phyloP scores from a whole-genome alignment of 192 early-diverging fungal species.

The Hyaloraphidium curvatum region DNA sequence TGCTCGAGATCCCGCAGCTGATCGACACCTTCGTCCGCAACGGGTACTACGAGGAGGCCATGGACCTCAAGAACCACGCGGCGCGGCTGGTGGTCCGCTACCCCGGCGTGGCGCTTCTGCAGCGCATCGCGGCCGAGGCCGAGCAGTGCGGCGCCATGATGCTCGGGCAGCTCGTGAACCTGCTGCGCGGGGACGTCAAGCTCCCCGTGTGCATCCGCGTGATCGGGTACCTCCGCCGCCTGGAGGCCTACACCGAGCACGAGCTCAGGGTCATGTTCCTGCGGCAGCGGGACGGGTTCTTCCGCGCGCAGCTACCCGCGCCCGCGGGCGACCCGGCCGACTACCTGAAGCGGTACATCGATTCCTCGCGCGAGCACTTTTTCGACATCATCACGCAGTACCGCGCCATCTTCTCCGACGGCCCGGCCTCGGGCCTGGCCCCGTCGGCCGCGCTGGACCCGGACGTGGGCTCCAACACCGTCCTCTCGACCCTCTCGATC shows the following conservation, averaged over 20 bases:
- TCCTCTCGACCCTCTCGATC: slow-evolving; percentile 21
- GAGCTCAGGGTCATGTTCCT: slow-evolving; percentile 57
- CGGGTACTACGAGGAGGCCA: slow-evolving; percentile 65
- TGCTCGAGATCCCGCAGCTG: slow-evolving; percentile 59
- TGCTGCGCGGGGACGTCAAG: slow-evolving; percentile 49
- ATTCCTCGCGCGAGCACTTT: slow-evolving; percentile 55
- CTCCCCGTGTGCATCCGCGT: slow-evolving; percentile 54
- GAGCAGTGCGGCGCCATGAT: too few relatives aligned
- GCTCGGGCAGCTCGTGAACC: slow-evolving; percentile 45
- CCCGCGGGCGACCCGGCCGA: slow-evolving; percentile 31
- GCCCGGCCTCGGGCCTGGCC: background rate
- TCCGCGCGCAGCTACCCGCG: background rate
- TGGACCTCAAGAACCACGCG: slow-evolving; percentile 55
- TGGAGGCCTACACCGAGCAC: slow-evolving; percentile 47
- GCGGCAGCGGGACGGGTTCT: too few relatives aligned
- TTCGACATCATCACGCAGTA: slow-evolving; percentile 71
- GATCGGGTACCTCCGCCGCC: slow-evolving; percentile 54
- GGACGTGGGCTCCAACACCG: slow-evolving; percentile 4
- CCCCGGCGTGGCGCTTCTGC: slow-evolving; percentile 31
- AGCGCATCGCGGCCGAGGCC: slow-evolving; percentile 37
- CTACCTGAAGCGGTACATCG: slow-evolving; percentile 54
- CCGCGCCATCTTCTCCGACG: slow-evolving; percentile 42
- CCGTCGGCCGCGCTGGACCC: background rate
- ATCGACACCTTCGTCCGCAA: slow-evolving; percentile 65
- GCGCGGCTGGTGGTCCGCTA: slow-evolving; percentile 31